Evolutionary conservation across 306 rosid species (phyloP).

Genomic region (Pyrus betulifolia): DNA sequence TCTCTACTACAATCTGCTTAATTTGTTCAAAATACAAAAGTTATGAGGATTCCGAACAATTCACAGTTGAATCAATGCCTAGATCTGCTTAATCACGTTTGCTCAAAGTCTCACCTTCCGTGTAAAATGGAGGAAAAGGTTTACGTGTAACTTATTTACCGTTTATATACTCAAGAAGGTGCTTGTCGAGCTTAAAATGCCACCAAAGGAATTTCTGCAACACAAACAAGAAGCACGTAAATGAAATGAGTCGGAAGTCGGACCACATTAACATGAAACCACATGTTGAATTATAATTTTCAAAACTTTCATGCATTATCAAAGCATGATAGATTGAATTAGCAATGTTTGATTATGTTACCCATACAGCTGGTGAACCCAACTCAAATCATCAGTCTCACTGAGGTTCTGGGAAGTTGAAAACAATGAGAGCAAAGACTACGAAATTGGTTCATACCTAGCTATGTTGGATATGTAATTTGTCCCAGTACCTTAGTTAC

Average conservation of each 20-base stretch:
- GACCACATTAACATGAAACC: slow-evolving; percentile 12
- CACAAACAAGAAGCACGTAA: background rate
- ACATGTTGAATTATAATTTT: too few relatives aligned
- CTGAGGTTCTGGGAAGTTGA: background rate
- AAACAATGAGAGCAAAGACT: background rate
- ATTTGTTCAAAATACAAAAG: background rate
- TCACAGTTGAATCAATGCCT: background rate
- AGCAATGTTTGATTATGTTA: background rate
- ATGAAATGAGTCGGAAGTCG: background rate
- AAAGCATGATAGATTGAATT: background rate
- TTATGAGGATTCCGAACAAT: background rate
- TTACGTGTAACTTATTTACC: slow-evolving; percentile 36
- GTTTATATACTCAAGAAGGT: slow-evolving; percentile 67
- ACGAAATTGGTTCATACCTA: background rate
- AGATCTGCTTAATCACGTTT: too few relatives aligned
- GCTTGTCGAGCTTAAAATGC: slow-evolving; percentile 77
- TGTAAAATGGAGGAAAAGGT: background rate
- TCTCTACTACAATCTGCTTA: background rate
- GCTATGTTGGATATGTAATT: background rate
- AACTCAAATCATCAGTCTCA: background rate
- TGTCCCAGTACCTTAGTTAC: slow-evolving; percentile 52
- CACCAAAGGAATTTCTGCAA: slow-evolving; percentile 67
- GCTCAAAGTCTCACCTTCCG: background rate
- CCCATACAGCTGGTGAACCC: background rate
- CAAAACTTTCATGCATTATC: too few relatives aligned